These are phyloP conservation scores for Phaeolepiota aurea DNA, from an alignment of 768 basidiomycete genomes.

Conservation along the genomic window DNA sequence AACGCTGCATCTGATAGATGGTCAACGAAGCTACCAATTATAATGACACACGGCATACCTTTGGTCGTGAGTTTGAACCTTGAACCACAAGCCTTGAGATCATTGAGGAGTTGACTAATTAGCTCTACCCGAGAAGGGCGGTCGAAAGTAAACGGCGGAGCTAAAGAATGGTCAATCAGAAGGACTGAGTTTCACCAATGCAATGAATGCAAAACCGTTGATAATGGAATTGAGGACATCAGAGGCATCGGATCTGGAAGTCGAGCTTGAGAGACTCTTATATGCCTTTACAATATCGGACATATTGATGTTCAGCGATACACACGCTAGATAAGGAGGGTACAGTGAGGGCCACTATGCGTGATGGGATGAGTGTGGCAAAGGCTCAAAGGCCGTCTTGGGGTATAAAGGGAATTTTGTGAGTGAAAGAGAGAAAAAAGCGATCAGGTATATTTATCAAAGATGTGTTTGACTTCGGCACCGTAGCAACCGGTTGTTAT, in stretches of 20 bases:
- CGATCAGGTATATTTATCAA: too few relatives aligned
- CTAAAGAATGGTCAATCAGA: conserved; percentile 20
- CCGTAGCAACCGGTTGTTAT: not conserved
- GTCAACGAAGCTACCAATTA: not conserved
- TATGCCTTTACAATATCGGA: conserved; percentile 38
- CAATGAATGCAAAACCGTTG: conserved; percentile 26
- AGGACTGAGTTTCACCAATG: conserved; percentile 1
- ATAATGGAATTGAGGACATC: conserved; percentile 42
- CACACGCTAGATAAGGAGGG: not conserved
- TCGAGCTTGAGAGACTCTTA: conserved; percentile 35
- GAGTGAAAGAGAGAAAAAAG: too few relatives aligned
- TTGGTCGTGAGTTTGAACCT: conserved; percentile 43
- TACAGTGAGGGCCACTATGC: not conserved
- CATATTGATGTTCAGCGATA: conserved; percentile 24
- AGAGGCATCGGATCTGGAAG: conserved; percentile 35
- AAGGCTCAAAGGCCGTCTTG: too few relatives aligned
- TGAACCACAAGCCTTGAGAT: conserved; percentile 39
- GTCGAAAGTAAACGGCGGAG: conserved; percentile 40
- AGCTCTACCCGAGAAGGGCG: conserved; percentile 41
- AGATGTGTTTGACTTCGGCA: too few relatives aligned
- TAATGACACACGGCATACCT: conserved; percentile 26
- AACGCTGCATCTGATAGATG: conserved; percentile 49
- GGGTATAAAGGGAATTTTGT: too few relatives aligned
- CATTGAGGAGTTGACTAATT: conserved; percentile 49
- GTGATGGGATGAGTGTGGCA: too few relatives aligned